A percentile compares a stretch with the other conserved stretches of the same genome.
Conservation (phyloP, 2,329 filamentous ascomycete species). For the Polychaeton citri region DNA sequence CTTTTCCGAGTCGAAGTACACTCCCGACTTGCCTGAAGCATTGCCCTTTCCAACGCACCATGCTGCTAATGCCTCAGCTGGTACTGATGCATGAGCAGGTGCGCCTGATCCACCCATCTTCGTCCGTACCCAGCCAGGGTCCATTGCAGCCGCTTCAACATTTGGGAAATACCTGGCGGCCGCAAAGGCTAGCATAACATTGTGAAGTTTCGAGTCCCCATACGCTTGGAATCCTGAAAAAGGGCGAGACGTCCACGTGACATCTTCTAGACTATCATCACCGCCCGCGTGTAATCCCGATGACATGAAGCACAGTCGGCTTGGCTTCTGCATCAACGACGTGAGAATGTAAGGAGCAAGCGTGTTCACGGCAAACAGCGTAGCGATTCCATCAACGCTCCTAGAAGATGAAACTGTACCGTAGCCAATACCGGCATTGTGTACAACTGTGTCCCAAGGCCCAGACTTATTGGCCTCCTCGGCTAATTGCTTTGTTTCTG, state of each 20-base stretch:
- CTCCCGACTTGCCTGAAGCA: constrained; percentile 29
- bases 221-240: constrained; percentile 32
- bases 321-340: constrained; percentile 35
- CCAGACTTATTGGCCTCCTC: constrained; percentile 36
- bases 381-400: constrained; percentile 34
- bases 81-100: constrained; percentile 33
- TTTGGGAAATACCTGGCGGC: constrained; percentile 35
- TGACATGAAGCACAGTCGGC: constrained; percentile 39
- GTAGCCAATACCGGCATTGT: constrained; percentile 41
- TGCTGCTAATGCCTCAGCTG: constrained; percentile 35
- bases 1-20: constrained; percentile 17
- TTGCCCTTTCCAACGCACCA: constrained; percentile 30
- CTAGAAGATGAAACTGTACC: too few species aligned
- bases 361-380: constrained; percentile 43
- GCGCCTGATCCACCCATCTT: constrained; percentile 32
- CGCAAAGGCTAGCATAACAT: constrained; percentile 41
- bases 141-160: constrained; percentile 34
- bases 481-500: constrained; percentile 39
- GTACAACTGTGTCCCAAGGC: constrained; percentile 42
- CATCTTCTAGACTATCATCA: constrained; percentile 28
- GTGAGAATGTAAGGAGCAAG: constrained; percentile 46
- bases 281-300: constrained; percentile 39
- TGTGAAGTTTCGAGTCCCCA: constrained; percentile 43
- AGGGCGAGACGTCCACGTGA: constrained; percentile 24
- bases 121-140: constrained; percentile 34